Conservation (phyloP, 805 yeast species). For the Metschnikowia santaceciliae region DNA sequence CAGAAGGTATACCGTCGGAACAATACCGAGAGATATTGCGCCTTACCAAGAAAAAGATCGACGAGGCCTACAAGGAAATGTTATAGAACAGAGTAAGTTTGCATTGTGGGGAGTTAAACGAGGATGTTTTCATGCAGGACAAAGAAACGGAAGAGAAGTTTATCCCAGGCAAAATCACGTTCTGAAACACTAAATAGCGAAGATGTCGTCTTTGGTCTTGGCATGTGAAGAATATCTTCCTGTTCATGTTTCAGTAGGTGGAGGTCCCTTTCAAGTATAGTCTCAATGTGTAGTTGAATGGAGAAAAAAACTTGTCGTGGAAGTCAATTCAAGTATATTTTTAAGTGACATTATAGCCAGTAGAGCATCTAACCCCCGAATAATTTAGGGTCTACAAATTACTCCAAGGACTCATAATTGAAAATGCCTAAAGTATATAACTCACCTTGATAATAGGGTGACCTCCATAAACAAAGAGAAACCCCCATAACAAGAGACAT, state of each 20-base stretch:
- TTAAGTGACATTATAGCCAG: too few species aligned
- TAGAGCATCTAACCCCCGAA: too few species aligned
- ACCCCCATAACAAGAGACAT: too few species aligned
- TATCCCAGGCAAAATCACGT: neutral
- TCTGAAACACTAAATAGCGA: neutral
- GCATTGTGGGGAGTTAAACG: neutral
- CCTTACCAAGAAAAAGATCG: constrained; percentile 14
- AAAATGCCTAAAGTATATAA: neutral
- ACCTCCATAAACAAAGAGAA: too few species aligned
- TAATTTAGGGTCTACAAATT: too few species aligned
- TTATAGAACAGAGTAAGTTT: neutral
- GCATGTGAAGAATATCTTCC: neutral
- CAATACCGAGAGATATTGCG: constrained; percentile 16
- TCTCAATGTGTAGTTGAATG: neutral
- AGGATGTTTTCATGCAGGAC: neutral
- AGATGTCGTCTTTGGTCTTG: neutral
- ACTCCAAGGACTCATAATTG: too few species aligned
- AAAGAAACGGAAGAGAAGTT: neutral
- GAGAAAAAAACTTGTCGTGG: neutral
- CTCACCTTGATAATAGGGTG: neutral
- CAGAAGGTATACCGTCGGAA: neutral
- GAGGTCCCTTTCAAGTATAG: neutral
- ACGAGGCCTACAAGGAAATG: constrained; percentile 9
- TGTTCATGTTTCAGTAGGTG: neutral
- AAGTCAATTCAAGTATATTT: too few species aligned